phyloP scores from a whole-genome alignment of 2,329 filamentous ascomycete species.

The Penicillium sclerotigenum region DNA sequence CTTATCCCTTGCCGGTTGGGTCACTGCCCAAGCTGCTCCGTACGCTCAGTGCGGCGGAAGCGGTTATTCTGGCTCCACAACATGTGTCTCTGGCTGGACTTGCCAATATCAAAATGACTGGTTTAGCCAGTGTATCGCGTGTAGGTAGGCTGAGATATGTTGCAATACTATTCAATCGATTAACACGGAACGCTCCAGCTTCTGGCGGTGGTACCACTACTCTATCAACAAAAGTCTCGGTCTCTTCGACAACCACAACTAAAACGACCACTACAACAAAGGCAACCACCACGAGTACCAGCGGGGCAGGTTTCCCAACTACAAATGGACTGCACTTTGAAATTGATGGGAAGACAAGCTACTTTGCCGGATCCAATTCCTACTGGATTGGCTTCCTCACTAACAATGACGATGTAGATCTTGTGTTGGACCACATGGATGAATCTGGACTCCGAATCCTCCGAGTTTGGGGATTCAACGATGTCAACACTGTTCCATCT shows the following conservation, averaged over 20 bases:
- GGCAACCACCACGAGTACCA: not conserved
- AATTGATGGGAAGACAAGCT: conserved; percentile 40
- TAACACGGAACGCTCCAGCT: not conserved
- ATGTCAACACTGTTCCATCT: conserved; percentile 42
- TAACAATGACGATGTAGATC: conserved; percentile 49
- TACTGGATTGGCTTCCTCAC: conserved; percentile 54
- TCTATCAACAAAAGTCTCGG: not conserved
- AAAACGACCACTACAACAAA: conserved; percentile 4
- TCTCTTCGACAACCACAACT: conserved; percentile 5
- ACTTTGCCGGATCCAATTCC: conserved; percentile 51
- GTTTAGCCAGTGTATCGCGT: conserved; percentile 22
- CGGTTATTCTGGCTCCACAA: conserved; percentile 15
- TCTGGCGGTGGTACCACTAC: not conserved
- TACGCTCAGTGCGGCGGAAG: conserved; percentile 22
- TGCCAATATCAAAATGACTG: conserved; percentile 21
- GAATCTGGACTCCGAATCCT: conserved; percentile 50
- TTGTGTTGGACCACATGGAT: conserved; percentile 32
- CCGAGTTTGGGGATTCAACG: conserved; percentile 55
- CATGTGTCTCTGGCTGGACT: conserved; percentile 13
- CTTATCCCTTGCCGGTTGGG: conserved; percentile 19
- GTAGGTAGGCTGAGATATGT: conserved; percentile 1
- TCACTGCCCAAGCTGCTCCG: conserved; percentile 18
- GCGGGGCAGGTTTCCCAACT: conserved; percentile 17
- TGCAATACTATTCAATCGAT: not conserved
- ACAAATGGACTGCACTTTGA: conserved; percentile 34